These are phyloP conservation scores for Gossypium raimondii DNA, from an alignment of 345 rosid genomes.

Conservation along the genomic window DNA sequence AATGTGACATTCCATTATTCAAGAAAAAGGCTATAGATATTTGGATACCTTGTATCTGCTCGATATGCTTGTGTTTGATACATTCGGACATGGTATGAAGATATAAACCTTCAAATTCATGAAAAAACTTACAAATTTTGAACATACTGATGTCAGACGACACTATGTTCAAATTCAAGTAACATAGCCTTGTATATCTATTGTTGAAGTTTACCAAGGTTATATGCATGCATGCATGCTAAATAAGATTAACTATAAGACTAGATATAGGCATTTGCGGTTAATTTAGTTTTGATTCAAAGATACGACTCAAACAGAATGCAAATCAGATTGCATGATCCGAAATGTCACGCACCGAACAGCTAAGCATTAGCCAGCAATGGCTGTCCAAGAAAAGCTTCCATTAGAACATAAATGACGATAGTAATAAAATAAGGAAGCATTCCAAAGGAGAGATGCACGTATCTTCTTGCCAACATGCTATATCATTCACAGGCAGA, in stretches of 20 bases:
- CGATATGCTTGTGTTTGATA: too few species aligned
- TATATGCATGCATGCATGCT: neutral
- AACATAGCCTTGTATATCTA: neutral
- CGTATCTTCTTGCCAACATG: neutral
- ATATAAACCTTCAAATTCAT: too few species aligned
- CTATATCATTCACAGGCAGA: neutral
- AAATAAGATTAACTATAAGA: neutral
- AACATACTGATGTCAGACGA: neutral
- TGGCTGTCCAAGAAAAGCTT: slow-evolving; percentile 15
- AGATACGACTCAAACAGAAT: slow-evolving; percentile 7
- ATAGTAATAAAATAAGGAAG: slow-evolving; percentile 3
- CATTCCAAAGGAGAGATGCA: neutral
- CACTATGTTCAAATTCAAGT: neutral
- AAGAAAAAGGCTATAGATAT: neutral
- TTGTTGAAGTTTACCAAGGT: neutral
- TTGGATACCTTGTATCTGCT: too few species aligned
- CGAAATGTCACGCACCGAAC: neutral
- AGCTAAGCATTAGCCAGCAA: slow-evolving; percentile 1
- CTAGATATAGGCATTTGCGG: neutral
- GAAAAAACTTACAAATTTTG: too few species aligned
- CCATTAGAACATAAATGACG: slow-evolving; percentile 4
- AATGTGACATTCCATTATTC: neutral
- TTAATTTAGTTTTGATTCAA: slow-evolving; percentile 7
- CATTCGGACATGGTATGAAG: too few species aligned
- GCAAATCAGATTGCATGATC: slow-evolving; percentile 22